These are phyloP conservation scores for Dryas integrifolia DNA, from an alignment of 331 rosid species.

Conservation along the genomic window DNA sequence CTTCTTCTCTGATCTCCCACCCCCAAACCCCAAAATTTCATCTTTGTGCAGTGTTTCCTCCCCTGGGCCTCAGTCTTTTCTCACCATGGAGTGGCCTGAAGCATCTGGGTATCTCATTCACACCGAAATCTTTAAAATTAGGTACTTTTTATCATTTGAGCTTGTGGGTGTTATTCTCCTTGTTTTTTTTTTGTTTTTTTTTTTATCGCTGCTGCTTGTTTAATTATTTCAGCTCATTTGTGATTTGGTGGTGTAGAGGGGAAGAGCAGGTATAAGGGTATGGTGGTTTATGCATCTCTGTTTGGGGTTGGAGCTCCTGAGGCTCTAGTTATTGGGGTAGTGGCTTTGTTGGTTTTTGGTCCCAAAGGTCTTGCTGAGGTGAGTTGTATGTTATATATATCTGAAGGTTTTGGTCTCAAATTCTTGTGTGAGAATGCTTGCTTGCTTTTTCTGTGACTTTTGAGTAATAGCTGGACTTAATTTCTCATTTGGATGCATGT, in stretches of 20 bases:
- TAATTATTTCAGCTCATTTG: slow-evolving; percentile 8
- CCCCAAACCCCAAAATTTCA: slow-evolving; percentile 35
- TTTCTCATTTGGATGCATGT: neutral
- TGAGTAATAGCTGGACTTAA: neutral
- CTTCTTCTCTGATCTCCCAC: slow-evolving; percentile 28
- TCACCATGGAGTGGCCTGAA: slow-evolving; percentile 80
- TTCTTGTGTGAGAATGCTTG: neutral
- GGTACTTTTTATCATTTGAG: slow-evolving; percentile 34
- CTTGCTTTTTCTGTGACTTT: neutral
- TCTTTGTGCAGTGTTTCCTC: slow-evolving; percentile 40
- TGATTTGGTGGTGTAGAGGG: slow-evolving; percentile 49
- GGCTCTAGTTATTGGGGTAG: slow-evolving; percentile 95
- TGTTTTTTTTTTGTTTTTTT: neutral
- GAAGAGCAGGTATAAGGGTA: slow-evolving; percentile 54
- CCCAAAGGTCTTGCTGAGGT: slow-evolving; percentile 99
- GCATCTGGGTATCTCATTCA: slow-evolving; percentile 61
- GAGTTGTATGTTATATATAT: slow-evolving; percentile 26
- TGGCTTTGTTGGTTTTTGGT: slow-evolving; percentile 93
- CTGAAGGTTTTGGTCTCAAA: neutral
- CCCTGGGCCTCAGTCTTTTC: slow-evolving; percentile 49
- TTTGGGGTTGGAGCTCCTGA: slow-evolving; percentile 99
- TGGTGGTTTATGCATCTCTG: slow-evolving; percentile 77
- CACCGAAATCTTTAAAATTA: slow-evolving; percentile 34
- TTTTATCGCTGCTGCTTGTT: neutral
- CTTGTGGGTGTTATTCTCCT: neutral